phyloP scores from a whole-genome alignment of 2,329 filamentous ascomycete genomes.

The Aspergillus intermedius region DNA sequence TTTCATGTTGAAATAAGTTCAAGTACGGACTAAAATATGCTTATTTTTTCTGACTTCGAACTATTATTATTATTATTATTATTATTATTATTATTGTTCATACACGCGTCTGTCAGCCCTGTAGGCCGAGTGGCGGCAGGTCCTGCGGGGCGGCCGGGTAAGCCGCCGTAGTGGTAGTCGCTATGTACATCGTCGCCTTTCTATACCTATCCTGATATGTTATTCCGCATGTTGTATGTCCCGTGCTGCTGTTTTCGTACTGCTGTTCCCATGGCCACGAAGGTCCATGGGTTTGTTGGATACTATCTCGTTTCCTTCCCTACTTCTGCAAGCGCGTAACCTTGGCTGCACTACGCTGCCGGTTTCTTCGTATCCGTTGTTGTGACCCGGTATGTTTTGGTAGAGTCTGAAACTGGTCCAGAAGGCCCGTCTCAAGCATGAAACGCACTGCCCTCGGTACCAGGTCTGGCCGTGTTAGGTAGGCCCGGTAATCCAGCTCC shows the following conservation, averaged over 20 bases:
- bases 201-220: not conserved
- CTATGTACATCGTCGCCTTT: not conserved
- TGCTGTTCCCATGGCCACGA: not conserved
- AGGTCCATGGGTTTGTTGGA: not conserved
- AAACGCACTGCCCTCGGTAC: not conserved
- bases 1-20: no score
- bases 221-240: not conserved
- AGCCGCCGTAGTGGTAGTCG: not conserved
- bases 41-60: no score
- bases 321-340: not conserved
- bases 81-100: slow-evolving; percentile 1
- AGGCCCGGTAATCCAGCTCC: no score
- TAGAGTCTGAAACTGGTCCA: not conserved
- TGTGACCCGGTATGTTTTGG: not conserved
- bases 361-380: not conserved
- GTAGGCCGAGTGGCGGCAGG: not conserved
- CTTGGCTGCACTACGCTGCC: not conserved
- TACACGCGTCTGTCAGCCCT: not conserved
- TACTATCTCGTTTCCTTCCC: not conserved
- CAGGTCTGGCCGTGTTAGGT: not conserved
- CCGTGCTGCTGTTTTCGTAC: not conserved
- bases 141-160: not conserved
- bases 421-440: not conserved
- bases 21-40: no score
- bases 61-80: not conserved